A percentile compares a stretch with the other conserved stretches of the same genome.
These are phyloP conservation scores for Gracilaria domingensis DNA, from an alignment of 23 red algal genomes.

Conservation along the genomic window DNA sequence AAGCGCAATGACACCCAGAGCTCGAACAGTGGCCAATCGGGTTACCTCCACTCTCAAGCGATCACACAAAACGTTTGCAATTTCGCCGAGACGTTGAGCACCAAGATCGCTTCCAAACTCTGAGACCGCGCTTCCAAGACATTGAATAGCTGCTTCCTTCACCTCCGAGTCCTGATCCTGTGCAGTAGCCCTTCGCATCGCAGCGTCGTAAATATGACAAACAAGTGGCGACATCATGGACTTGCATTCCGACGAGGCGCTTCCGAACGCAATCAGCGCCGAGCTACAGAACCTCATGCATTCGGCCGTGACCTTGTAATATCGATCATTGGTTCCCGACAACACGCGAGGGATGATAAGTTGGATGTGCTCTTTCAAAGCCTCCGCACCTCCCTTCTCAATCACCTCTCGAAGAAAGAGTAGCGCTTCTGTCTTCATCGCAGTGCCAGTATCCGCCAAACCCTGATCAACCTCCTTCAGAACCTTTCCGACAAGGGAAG, in stretches of 20 bases:
- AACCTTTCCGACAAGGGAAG: constrained; percentile 44
- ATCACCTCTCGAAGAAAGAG: constrained; percentile 60
- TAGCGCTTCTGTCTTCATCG: constrained; percentile 72
- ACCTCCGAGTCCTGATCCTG: constrained; percentile 92
- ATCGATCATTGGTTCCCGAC: constrained; percentile 69
- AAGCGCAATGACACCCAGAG: constrained; percentile 43
- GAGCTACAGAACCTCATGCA: constrained; percentile 67
- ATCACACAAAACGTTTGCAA: constrained; percentile 58
- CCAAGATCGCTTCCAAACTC: constrained; percentile 58
- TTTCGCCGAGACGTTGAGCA: constrained; percentile 37
- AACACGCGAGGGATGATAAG: constrained; percentile 47
- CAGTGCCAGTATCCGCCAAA: constrained; percentile 40
- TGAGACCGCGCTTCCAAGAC: constrained; percentile 63
- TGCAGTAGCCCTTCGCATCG: constrained; percentile 61
- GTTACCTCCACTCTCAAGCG: constrained; percentile 71
- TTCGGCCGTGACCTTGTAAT: constrained; percentile 86
- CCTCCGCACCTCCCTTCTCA: constrained; percentile 41
- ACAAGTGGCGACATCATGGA: constrained; percentile 38
- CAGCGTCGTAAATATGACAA: constrained; percentile 61
- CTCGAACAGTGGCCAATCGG: constrained; percentile 50
- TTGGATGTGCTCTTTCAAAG: constrained; percentile 44
- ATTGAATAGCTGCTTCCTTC: constrained; percentile 74
- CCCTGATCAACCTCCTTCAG: constrained; percentile 62
- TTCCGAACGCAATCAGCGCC: constrained; percentile 58
- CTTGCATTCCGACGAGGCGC: constrained; percentile 35